Base-by-base conservation (phyloP, 2,329 filamentous ascomycete genomes). In the Pestalotiopsis fici region DNA sequence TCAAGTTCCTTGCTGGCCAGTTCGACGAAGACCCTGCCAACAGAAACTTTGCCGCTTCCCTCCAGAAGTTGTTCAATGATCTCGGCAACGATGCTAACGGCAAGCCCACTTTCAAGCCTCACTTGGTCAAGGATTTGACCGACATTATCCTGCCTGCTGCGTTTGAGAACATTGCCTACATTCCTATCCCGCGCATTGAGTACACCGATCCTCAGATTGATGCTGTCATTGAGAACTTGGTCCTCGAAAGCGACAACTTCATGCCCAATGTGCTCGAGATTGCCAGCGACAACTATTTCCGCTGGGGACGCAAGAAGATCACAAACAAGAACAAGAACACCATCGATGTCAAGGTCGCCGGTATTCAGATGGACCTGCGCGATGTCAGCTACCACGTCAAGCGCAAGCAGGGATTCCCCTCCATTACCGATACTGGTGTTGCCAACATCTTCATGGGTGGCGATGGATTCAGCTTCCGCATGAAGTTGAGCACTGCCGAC, bases 331-430 rank as follows among this genome's bases (percentile, higher is more conserved):
- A 90, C 80, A 91, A 93, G 81, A 95, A 97, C 81, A 85, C 86
- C 2, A 75, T 95, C 71, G 94, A 96, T 85, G 86, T 98, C 70
- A 92, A 93, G 69, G 92, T 96, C 3, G 92, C 93, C 27, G 95
- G 96, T 65, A 87, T 99, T 54, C 96, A 99, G 84, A 94, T 95
- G 85, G 96, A 99, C 73, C 85, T 98, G 57, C 88, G 87, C 71
- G 94, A 97, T 76, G 93, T 99, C 70, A 93, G 93, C 79, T 98
- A 95, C 86, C 95, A 98, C 80, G 86, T 99, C 82, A 96, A 96
- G 84, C 93, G 91, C 82, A 98, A 99, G 88, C 84, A 94, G 75
- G 95, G 96, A 9, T 98, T 98, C 85, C 95, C 95, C 3, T 87
- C 90, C 15, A 85, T 98, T 78, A 94, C 89, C 21, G 96, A 99